Conservation (phyloP, 768 basidiomycete species). For the Astraeus odoratus region DNA sequence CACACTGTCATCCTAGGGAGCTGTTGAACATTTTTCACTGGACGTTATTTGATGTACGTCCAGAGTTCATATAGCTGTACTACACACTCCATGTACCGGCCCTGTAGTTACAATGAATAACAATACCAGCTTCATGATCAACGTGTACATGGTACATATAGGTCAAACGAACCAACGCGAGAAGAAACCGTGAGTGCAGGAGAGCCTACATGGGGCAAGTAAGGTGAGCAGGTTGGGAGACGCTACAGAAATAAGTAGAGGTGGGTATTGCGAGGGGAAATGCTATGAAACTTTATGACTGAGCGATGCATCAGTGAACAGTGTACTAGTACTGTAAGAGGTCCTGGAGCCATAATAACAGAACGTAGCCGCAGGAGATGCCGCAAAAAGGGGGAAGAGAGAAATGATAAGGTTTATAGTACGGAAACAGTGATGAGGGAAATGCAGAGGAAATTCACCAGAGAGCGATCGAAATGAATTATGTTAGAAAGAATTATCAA, state of each 20-base stretch:
- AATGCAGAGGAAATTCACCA: conserved; percentile 19
- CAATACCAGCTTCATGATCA: background rate
- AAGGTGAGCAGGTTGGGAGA: conserved; percentile 1
- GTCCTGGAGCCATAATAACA: conserved; percentile 8
- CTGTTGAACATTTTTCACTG: too few species aligned
- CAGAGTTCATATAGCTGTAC: background rate
- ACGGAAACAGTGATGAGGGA: conserved; percentile 19
- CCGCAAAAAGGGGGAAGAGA: conserved; percentile 9
- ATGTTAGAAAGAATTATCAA: conserved; percentile 13
- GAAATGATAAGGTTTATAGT: conserved; percentile 24
- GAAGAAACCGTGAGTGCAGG: conserved; percentile 8
- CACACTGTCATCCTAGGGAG: too few species aligned
- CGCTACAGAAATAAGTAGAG: conserved; percentile 30
- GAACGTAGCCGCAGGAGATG: conserved; percentile 11
- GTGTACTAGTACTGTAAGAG: conserved; percentile 28
- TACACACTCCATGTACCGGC: background rate
- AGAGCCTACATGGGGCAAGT: background rate
- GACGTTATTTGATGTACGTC: too few species aligned
- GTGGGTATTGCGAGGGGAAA: conserved; percentile 26
- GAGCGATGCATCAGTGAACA: conserved; percentile 15
- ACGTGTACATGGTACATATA: background rate
- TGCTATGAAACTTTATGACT: conserved; percentile 8
- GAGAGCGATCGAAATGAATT: conserved; percentile 14
- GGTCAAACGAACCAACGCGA: conserved; percentile 1
- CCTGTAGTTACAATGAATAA: background rate